Conservation (phyloP, 352 stramenopile species). For the Phytophthora ramorum region DNA sequence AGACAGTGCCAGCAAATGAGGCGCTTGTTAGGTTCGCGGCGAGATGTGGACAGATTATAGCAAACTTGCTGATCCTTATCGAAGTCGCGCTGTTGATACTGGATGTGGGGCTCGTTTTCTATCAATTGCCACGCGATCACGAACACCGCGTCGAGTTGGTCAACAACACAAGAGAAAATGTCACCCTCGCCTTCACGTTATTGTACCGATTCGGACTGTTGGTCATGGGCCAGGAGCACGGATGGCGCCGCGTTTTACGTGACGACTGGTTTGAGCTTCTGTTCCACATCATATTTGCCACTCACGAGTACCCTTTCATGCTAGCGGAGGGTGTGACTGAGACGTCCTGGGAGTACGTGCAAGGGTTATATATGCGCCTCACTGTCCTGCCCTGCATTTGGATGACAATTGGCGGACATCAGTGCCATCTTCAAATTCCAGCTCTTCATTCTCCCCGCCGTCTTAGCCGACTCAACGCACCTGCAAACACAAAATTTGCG, state of each 20-base stretch:
- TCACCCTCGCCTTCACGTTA: constrained; percentile 43
- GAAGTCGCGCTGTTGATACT: constrained; percentile 26
- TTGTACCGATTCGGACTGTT: constrained; percentile 38
- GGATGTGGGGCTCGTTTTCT: constrained; percentile 31
- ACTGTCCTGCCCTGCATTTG: constrained; percentile 45
- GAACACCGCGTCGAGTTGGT: constrained; percentile 7
- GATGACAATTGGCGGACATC: constrained; percentile 47
- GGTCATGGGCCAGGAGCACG: constrained; percentile 7
- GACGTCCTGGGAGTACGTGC: constrained; percentile 35
- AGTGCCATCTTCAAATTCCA: constrained; percentile 12
- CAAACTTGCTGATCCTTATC: constrained; percentile 39
- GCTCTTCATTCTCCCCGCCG: background rate
- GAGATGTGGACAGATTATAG: background rate
- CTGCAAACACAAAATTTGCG: background rate
- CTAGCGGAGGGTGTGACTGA: constrained; percentile 27
- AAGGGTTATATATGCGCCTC: constrained; percentile 46
- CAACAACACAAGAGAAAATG: constrained; percentile 34
- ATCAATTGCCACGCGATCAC: constrained; percentile 1
- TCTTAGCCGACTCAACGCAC: background rate
- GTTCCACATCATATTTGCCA: constrained; percentile 39
- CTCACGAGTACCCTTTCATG: constrained; percentile 43
- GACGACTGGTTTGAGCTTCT: constrained; percentile 42
- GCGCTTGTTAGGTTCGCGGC: background rate
- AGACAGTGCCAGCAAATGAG: background rate
- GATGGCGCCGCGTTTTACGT: constrained; percentile 20